Base-by-base conservation (phyloP, 129 eudicot species). In the Erigeron canadensis region DNA sequence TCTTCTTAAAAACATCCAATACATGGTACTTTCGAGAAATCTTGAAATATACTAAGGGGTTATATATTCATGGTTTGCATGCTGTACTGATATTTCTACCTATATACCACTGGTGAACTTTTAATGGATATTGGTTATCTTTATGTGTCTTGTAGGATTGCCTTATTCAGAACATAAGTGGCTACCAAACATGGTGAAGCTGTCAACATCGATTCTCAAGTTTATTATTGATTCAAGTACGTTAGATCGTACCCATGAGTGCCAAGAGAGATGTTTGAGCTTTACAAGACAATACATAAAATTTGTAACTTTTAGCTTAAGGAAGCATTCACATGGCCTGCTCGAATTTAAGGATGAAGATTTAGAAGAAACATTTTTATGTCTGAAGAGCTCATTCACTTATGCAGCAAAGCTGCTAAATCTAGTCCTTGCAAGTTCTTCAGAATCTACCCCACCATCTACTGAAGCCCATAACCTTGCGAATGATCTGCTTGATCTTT, bases 401-500 rank as follows among this genome's bases (percentile, higher is more conserved):
- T 95, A 90, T 55, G 85, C 87, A 54, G 96, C 97, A 81, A 95
- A 90, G 87, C 78, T 90, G 71, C 86, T 95, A 42, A 86, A 83
- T 65, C n/a, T 79, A 64, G 72, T 83, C 50, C 86, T 95, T 19
- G 66, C 74, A 61, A 54, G 68, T 38, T 65, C 82, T 44, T 43
- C 73, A 16, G 89, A 84, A 75, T 75, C 75, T 69, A 63, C 87
- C 70, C 39, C 77, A 16, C 84, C 81, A 62, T 80, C 79, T 53
- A 38, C 44, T 6, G 88, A 72, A 71, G 73, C 73, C 28, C 80
- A 77, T 51, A 67, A 72, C 34, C 89, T 95, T 17, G 83, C 87
- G 65, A 87, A 81, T 69, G 85, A 87, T 34, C 66, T 95, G 21
- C 65, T 95, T 55, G 82, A 95, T 68, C 77, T 88, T 16, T 15